These are phyloP conservation scores for Corymbia maculata DNA, from an alignment of 345 rosid genomes.

Conservation along the genomic window DNA sequence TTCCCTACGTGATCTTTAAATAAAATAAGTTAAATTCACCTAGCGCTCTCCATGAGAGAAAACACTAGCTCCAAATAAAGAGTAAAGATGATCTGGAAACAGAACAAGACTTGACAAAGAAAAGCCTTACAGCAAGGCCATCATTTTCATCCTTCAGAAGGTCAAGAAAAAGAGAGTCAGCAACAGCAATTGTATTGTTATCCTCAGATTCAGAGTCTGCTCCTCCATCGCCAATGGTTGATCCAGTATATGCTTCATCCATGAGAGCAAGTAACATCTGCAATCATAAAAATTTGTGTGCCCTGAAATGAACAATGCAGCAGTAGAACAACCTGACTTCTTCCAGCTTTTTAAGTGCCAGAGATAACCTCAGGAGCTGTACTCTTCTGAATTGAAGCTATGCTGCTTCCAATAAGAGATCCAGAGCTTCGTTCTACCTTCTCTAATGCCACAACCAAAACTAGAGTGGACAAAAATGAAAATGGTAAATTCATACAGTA, in stretches of 20 bases:
- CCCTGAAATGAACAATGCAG: not conserved
- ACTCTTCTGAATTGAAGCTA: constrained; percentile 92
- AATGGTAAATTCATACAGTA: not conserved
- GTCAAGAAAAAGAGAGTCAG: constrained; percentile 90
- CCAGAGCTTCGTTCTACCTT: constrained; percentile 86
- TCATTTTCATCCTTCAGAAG: constrained; percentile 98
- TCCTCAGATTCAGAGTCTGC: constrained; percentile 95
- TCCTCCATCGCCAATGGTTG: constrained; percentile 84
- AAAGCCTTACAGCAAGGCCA: constrained; percentile 69
- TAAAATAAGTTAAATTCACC: not conserved
- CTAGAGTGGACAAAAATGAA: constrained; percentile 20
- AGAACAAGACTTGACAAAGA: not conserved
- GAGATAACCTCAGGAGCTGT: constrained; percentile 82
- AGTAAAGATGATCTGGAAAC: not conserved
- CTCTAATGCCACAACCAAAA: constrained; percentile 82
- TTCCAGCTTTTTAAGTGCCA: not conserved
- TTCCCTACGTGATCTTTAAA: not conserved
- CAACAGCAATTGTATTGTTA: constrained; percentile 60
- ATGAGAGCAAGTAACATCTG: constrained; percentile 97
- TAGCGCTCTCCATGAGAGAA: not conserved
- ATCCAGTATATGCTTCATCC: constrained; percentile 99
- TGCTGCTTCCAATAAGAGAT: constrained; percentile 80
- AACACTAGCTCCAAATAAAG: not conserved
- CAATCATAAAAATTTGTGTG: constrained; percentile 9
- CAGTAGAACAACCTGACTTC: not conserved